These are phyloP conservation scores for Trematosphaeria pertusa DNA, from an alignment of 2,329 filamentous ascomycete species.

Conservation along the genomic window DNA sequence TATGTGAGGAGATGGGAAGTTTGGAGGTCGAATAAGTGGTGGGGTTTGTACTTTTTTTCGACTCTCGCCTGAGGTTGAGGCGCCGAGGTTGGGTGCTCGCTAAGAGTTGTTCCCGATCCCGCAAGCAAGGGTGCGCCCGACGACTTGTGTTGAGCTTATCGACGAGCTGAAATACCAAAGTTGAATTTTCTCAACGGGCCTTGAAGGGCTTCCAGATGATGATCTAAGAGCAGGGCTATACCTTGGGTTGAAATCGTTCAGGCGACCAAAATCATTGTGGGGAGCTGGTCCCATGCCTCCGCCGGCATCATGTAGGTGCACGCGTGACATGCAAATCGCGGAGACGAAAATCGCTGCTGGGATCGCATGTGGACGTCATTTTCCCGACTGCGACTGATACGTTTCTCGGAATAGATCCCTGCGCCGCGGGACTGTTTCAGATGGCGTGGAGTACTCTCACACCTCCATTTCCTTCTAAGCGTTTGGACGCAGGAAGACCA, in stretches of 20 bases:
- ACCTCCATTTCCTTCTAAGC: no score
- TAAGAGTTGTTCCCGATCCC: constrained; percentile 15
- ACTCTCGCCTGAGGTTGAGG: constrained; percentile 24
- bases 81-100: constrained; percentile 30
- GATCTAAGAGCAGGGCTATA: no score
- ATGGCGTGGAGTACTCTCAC: no score
- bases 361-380: constrained; percentile 5
- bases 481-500: no score
- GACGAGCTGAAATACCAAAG: constrained; percentile 6
- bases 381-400: no score
- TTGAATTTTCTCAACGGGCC: no score
- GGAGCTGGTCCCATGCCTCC: constrained; percentile 11
- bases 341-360: constrained; percentile 1
- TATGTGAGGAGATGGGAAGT: constrained; percentile 1
- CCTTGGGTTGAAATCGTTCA: no score
- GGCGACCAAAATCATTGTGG: background rate
- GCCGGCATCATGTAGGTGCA: constrained; percentile 11
- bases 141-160: constrained; percentile 2
- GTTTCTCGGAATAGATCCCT: no score
- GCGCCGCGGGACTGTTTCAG: no score
- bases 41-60: constrained; percentile 31
- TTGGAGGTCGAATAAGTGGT: constrained; percentile 4
- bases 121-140: constrained; percentile 13
- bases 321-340: constrained; percentile 26
- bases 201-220: no score